Evolutionary conservation across 257 asterid genomes (phyloP), one percentile per base, ranked within the genome.

Genomic region (Dorcoceras hygrometricum): DNA sequence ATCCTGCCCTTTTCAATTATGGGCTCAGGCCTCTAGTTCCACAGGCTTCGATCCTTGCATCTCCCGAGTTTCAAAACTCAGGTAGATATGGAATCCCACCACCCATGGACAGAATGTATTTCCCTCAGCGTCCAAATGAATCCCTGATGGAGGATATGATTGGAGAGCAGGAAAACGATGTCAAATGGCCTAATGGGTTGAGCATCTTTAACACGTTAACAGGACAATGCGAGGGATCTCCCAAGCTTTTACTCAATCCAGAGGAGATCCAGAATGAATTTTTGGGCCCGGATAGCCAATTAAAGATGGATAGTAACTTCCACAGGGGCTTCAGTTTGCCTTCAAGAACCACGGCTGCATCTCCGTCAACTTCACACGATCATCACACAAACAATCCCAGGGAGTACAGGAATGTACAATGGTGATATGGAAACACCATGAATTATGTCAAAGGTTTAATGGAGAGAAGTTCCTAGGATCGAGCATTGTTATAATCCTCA

Each of bases 101-200:
- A 3, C 71, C 93, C 25, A 87, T 83, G 36, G 98, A 89, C 10
- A 96, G 84, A 34, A 86, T 89, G 97, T 89, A 87, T 81, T 71
- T 93, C 57, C 87, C 66, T 65, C 95, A 95, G 51, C 92, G 83
- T 72, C 77, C 97, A 6, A 83, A 95, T 12, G 87, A 83, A 59
- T 34, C 86, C 10, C 77, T 84, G 23, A 73, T 79, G 83, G 89
- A 84, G n/a, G 89, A 83, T 57, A 80, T 82, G 90, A 76, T 78
- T 31, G 86, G 83, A 23, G 89, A 87, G 39, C 96, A 83, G 0
- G 99, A 87, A 23, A 71, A 68, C 48, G 97, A 90, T 73, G 85
- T 90, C 82, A 94, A 90, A 27, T 94, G 99, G 99, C 99, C 99
- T 23, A 88, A 88, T 48, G 99, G 96, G 1, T 63, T 87, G 75